Base-by-base conservation (phyloP, 2,329 filamentous ascomycete species). In the Intubia oerlemansii region DNA sequence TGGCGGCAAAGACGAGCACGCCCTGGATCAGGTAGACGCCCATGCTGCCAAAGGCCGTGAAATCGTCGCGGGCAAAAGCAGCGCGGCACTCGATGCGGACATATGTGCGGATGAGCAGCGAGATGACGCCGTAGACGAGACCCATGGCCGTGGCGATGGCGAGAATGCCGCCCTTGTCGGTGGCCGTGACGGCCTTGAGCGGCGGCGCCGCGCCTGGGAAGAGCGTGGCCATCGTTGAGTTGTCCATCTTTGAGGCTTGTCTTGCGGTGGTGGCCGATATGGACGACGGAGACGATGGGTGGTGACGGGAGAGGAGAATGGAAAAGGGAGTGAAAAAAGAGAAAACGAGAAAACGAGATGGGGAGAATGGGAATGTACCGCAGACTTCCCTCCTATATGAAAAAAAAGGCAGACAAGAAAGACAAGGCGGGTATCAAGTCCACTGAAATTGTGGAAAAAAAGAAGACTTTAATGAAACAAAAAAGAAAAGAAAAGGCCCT, bases 101-200 rank as follows among this genome's bases (percentile, higher is more conserved):
- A 30, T 51, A 56, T 3, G 50, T 33, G 7, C 53, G 43, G 24
- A 56, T 48, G 0, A 42, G 42, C 15, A 56, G 35, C 2, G 52
- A 51, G 9, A 51, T 41, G 1, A 57, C 28, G 6, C 47, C 39
- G 16, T 56, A 44, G 4, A 48, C 44, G 4, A 57, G 34, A 2
- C 44, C 42, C 10, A 56, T 36, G 1, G 47, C 43, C 6, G 52
- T 46, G 8, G 48, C 41, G 24, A 57, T 51, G 5, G 49, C 40
- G 12, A 58, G 41, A 14, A 55, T 34, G 10, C 51, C 53, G 24
- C 48, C 44, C 31, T 54, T 50, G 34, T 57, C 44, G 14, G 44
- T 39, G n/a, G 38, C 25, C 7, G 44, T 50, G 28, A 54, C 40
- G 25, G 41, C 38, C 12, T 46, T 44, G 19, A 54, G 39, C 4